phyloP scores from a whole-genome alignment of 2,329 filamentous ascomycete species.

The Colletotrichum lentis region DNA sequence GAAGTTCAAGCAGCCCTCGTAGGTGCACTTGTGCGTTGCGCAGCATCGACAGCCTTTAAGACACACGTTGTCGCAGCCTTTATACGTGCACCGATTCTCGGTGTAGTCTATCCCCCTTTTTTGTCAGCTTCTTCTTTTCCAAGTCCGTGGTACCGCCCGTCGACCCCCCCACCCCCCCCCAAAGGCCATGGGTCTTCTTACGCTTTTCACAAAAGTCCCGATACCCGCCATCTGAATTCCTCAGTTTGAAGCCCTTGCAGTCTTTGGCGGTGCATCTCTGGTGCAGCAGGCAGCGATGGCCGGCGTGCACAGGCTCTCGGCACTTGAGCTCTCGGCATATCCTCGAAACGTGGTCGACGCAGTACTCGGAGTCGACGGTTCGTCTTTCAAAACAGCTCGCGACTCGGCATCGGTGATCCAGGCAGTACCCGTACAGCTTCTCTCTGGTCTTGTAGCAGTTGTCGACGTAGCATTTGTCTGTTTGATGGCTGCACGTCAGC shows the following conservation, averaged over 20 bases:
- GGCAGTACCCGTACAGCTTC: constrained; percentile 25
- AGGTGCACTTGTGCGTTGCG: constrained; percentile 26
- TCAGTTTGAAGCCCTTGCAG: constrained; percentile 17
- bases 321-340: constrained; percentile 28
- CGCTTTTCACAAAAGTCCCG: constrained; percentile 29
- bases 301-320: constrained; percentile 14
- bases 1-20: constrained; percentile 25
- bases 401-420: constrained; percentile 24
- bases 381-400: constrained; percentile 25
- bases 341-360: constrained; percentile 20
- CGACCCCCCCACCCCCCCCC: too few relatives aligned
- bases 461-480: constrained; percentile 29
- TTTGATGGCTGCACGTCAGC: constrained; percentile 7
- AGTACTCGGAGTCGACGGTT: constrained; percentile 11
- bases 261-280: constrained; percentile 30
- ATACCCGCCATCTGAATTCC: neutral
- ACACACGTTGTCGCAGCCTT: constrained; percentile 12
- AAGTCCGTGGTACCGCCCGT: neutral
- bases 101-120: neutral
- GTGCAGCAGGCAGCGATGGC: constrained; percentile 18
- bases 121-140: constrained; percentile 1
- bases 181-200: neutral
- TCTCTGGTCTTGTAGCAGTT: constrained; percentile 25
- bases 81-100: constrained; percentile 19
- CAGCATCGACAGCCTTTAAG: constrained; percentile 10